Evolutionary conservation across 441 rosid species (phyloP).

Genomic region (Raphanus hybrid): DNA sequence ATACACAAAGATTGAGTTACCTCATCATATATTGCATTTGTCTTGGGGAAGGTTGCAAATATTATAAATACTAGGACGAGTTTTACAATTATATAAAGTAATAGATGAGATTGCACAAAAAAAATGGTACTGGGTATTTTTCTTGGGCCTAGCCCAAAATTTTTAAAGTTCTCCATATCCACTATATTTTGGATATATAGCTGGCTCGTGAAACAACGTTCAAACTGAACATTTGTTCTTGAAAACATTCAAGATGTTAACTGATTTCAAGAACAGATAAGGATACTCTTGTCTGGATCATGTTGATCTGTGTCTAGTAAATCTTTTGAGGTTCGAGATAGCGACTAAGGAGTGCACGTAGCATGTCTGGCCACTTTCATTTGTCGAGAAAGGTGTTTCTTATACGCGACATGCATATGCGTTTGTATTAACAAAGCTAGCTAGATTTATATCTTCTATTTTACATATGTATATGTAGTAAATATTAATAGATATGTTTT

Average conservation of each 20-base stretch:
- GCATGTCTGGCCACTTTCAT: constrained; percentile 29
- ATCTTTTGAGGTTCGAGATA: neutral
- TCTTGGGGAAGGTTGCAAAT: neutral
- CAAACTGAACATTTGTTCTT: neutral
- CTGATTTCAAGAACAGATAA: constrained; percentile 1
- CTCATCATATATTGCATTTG: neutral
- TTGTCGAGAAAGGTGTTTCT: constrained; percentile 17
- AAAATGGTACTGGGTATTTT: neutral
- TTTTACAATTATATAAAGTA: neutral
- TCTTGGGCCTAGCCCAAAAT: constrained; percentile 20
- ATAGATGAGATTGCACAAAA: neutral
- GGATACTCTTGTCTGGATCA: constrained; percentile 27
- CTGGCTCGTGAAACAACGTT: neutral
- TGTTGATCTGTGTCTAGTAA: constrained; percentile 34
- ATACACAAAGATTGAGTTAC: neutral
- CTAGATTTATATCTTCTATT: neutral
- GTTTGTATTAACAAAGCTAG: constrained; percentile 1
- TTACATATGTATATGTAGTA: neutral
- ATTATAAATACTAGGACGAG: neutral
- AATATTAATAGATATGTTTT: neutral
- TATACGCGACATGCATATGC: constrained; percentile 33
- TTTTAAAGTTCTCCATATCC: neutral
- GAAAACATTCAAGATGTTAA: constrained; percentile 13
- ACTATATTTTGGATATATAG: neutral
- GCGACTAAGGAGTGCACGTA: constrained; percentile 22